Base-by-base conservation (phyloP, 75 land plant genomes). In the Gnetum montanum region DNA sequence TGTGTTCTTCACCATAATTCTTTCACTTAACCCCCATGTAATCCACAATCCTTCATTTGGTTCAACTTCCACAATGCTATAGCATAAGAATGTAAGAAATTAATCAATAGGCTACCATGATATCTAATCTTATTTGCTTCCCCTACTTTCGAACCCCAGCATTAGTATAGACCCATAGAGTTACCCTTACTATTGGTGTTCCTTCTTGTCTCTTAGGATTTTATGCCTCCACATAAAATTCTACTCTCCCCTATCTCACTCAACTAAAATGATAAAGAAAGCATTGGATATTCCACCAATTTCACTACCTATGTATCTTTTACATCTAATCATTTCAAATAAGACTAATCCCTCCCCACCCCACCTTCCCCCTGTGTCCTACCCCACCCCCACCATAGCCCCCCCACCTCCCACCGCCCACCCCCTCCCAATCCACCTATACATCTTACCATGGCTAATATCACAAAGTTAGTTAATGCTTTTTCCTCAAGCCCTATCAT, bases 91-190 rank as follows among this genome's bases (percentile, higher is more conserved):
- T n/a, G n/a, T n/a, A n/a, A n/a, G n/a, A n/a, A n/a, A n/a, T n/a
- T n/a, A n/a, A n/a, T n/a, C n/a, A n/a, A 56, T 56, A 40, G 37
- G 36, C 58, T 56, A 56, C 35, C 38, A 56, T 36, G 58, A 0
- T 56, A 31, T 56, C 58, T 56, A 31, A 56, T 56, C 58, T 6
- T 56, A 19, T 56, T 56, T 36, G 23, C 41, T 52, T 31, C 55
- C 55, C 55, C 25, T 52, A 31, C 45, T 52, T 52, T 52, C 55
- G 1, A 27, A 25, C 55, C 55, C 27, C 1, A 36, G 38, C 38
- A 1, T 36, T 13, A 36, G 1, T 36, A 13, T 8, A 13, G 38
- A 36, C 38, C 38, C 38, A 36, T 8, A 36, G 38, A 36, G 38
- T 13, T 36, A 0, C 0, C 38, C 12, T 36, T 13, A 13, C 1